A percentile compares a stretch with the other conserved stretches of the same genome.
These are phyloP conservation scores for Geotrichum fermentans DNA, from an alignment of 1,139 yeast genomes.

Conservation along the genomic window DNA sequence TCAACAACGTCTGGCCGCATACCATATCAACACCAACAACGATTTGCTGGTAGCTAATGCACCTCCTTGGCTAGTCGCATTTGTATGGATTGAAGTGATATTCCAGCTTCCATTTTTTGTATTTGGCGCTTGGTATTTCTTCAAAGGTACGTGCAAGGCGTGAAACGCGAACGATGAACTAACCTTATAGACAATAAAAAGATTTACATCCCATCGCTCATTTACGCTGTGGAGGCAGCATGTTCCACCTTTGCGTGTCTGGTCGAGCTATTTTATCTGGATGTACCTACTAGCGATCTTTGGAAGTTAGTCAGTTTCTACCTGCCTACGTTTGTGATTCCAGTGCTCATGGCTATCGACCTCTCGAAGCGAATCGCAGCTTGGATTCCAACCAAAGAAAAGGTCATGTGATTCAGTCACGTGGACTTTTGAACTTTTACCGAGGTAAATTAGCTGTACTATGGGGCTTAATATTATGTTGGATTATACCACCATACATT, in stretches of 20 bases:
- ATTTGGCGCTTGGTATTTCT: slow-evolving; percentile 37
- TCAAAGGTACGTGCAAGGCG: slow-evolving; percentile 25
- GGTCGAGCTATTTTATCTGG: slow-evolving; percentile 31
- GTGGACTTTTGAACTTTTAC: too few species aligned
- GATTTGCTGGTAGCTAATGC: slow-evolving; percentile 63
- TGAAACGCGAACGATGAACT: not conserved
- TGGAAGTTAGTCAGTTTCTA: slow-evolving; percentile 28
- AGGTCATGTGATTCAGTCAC: too few species aligned
- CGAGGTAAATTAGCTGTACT: not conserved
- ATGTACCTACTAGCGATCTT: slow-evolving; percentile 28
- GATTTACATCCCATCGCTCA: slow-evolving; percentile 49
- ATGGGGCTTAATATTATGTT: too few species aligned
- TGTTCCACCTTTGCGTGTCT: slow-evolving; percentile 66
- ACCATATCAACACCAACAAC: slow-evolving; percentile 59
- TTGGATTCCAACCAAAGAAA: slow-evolving; percentile 17
- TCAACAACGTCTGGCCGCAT: slow-evolving; percentile 48
- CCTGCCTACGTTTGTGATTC: slow-evolving; percentile 62
- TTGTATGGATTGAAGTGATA: slow-evolving; percentile 64
- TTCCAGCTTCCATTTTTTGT: slow-evolving; percentile 78
- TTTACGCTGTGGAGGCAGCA: slow-evolving; percentile 74
- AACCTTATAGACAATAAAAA: slow-evolving; percentile 27
- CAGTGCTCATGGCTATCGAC: slow-evolving; percentile 54
- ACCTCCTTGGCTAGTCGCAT: slow-evolving; percentile 63
- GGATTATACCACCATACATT: too few species aligned
- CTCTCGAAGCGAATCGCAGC: slow-evolving; percentile 31